Percentiles rank a stretch among this genome's conserved stretches.
Evolutionary conservation across 2,329 filamentous ascomycete genomes (phyloP).

Genomic region (Alternaria rosae): DNA sequence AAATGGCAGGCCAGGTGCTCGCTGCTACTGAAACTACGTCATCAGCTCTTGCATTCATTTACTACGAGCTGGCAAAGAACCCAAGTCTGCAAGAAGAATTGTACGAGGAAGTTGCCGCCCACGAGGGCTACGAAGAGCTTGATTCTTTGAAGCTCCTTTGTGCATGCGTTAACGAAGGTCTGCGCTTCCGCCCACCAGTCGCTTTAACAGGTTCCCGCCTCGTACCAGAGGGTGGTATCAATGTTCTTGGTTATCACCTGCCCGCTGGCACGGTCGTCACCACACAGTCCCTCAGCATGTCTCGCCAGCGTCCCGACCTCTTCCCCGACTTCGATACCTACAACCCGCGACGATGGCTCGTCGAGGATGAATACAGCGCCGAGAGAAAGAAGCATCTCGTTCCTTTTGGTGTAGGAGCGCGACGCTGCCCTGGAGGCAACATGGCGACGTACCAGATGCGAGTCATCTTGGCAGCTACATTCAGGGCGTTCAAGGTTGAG

Average conservation of each 20-base stretch:
- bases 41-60: slow-evolving; percentile 28
- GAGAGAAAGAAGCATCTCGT: slow-evolving; percentile 23
- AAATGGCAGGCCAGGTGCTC: slow-evolving; percentile 31
- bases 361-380: slow-evolving; percentile 17
- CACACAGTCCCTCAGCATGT: slow-evolving; percentile 28
- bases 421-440: slow-evolving; percentile 29
- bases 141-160: slow-evolving; percentile 25
- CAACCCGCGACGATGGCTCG: slow-evolving; percentile 26
- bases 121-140: slow-evolving; percentile 29
- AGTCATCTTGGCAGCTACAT: slow-evolving; percentile 23
- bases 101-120: slow-evolving; percentile 17
- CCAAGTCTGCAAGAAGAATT: slow-evolving; percentile 22
- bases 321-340: slow-evolving; percentile 28
- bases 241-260: slow-evolving; percentile 23
- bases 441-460: slow-evolving; percentile 33
- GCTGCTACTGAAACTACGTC: slow-evolving; percentile 31
- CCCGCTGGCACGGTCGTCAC: slow-evolving; percentile 25
- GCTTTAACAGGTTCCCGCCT: slow-evolving; percentile 29
- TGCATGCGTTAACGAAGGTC: slow-evolving; percentile 29
- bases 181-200: slow-evolving; percentile 30
- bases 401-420: slow-evolving; percentile 27
- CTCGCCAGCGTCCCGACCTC: slow-evolving; percentile 28
- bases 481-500: slow-evolving; percentile 23
- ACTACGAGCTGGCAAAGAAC: slow-evolving; percentile 29
- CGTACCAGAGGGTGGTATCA: slow-evolving; percentile 22